Percentiles rank a stretch among this genome's conserved stretches.
Evolutionary conservation across 2,329 filamentous ascomycete genomes (phyloP).

Genomic region (Aureobasidium mangrovei): DNA sequence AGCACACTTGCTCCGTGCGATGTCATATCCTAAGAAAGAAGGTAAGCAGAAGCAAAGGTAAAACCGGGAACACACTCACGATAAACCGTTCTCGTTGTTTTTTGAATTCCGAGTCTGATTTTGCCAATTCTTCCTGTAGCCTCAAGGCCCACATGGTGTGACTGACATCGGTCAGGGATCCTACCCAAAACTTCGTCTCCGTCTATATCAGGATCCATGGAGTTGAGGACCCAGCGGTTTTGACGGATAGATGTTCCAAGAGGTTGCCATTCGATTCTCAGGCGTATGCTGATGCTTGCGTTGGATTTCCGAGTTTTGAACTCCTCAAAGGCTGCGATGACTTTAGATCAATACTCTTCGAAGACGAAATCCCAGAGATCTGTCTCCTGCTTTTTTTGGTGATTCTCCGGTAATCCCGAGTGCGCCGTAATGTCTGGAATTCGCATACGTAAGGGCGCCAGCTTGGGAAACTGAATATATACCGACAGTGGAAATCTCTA

Average conservation of each 20-base stretch:
- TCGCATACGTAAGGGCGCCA: neutral
- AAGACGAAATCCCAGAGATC: neutral
- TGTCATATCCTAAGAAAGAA: neutral
- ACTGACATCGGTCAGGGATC: neutral
- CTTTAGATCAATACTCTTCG: neutral
- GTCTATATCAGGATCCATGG: neutral
- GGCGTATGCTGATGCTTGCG: neutral
- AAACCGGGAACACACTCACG: neutral
- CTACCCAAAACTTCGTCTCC: neutral
- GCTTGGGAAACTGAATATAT: neutral
- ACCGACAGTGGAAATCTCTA: neutral
- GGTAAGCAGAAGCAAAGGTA: neutral
- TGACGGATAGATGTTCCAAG: neutral
- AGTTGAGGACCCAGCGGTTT: neutral
- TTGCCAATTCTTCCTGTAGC: conserved; percentile 2
- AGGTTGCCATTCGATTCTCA: neutral
- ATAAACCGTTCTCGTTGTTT: conserved; percentile 5
- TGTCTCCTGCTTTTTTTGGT: neutral
- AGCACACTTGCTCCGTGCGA: neutral
- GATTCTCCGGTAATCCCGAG: neutral
- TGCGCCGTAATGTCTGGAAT: neutral
- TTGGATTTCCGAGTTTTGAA: neutral
- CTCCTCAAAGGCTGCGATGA: neutral
- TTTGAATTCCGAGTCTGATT: neutral
- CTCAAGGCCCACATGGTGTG: conserved; percentile 7